Evolutionary conservation across 805 yeast species (phyloP), one percentile per base, ranked within the genome.

Genomic region (Candida andamanensis): DNA sequence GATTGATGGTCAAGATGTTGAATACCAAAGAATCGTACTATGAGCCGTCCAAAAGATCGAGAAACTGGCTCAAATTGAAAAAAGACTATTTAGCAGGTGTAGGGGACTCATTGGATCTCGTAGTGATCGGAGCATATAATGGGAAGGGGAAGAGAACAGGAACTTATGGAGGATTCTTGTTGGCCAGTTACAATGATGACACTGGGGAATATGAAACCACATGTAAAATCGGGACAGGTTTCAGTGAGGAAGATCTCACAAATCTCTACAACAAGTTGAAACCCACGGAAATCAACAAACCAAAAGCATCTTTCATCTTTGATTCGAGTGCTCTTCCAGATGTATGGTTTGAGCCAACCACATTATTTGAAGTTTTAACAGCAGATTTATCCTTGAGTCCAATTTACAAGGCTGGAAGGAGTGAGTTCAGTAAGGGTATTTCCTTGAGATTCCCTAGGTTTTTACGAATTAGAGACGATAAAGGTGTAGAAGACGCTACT

Each of bases 221-320:
- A 25, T 92, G 98, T 63, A 92, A 92, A 55, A 89, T 94, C 34
- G 98, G 98, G 29, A 92, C 98, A 1, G 98, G 98, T 0, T 92
- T 92, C 51, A 76, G 87, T 24, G 98, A 92, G 44, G 97, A 63
- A 42, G 72, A 78, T 49, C 67, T 92, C 36, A 76, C 75, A 21
- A 59, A 58, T 17, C 54, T 92, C 19, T 67, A 79, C 46, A 72
- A 69, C 16, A 66, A 66, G 29, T 67, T 92, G 36, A 75, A 79
- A 25, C 80, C 85, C 3, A 76, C 86, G 0, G 92, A 78, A 32
- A 71, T 76, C 10, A 49, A 60, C 0, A 61, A 54, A n/a, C 82
- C 95, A 2, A 81, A 78, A 44, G 67, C 82, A 0, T 82, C 78
- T 34, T 76, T 74, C 41, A 68, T 79, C 2, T 85, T 74, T 51